Conservation (phyloP, 225 moss, liverwort and hornwort genomes). For the Rhytidiadelphus loreus region DNA sequence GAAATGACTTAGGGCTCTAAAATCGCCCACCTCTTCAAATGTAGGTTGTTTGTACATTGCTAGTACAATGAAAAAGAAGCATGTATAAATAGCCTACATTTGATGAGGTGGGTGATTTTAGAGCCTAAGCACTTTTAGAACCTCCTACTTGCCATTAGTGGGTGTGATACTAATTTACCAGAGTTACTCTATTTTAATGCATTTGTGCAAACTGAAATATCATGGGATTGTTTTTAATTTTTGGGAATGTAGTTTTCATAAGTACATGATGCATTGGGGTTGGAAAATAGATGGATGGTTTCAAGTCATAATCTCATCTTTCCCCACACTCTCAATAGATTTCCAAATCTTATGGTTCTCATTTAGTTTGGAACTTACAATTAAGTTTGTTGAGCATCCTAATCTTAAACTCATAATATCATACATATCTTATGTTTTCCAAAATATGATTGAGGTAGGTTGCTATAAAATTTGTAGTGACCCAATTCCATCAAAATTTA, state of each 20-base stretch:
- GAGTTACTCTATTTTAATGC: neutral
- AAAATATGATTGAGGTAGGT: neutral
- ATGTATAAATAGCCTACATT: too few relatives aligned
- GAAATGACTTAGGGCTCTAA: too few relatives aligned
- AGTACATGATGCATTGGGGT: neutral
- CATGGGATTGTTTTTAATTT: neutral
- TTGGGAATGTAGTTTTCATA: neutral
- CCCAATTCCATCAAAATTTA: neutral
- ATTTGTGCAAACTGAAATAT: neutral
- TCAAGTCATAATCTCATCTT: neutral
- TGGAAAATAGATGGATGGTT: neutral
- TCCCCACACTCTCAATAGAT: rapidly evolving
- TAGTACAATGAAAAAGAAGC: too few relatives aligned
- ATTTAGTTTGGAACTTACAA: neutral
- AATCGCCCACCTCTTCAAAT: too few relatives aligned
- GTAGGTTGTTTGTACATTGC: too few relatives aligned
- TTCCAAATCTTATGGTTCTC: neutral
- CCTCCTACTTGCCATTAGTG: too few relatives aligned
- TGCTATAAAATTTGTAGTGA: neutral
- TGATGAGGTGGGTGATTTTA: too few relatives aligned
- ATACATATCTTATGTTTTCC: neutral
- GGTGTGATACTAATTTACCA: neutral
- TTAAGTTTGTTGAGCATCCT: neutral
- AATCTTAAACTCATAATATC: neutral
- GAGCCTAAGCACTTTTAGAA: too few relatives aligned